phyloP scores from a whole-genome alignment of 768 basidiomycete species.

The Omphalotus guepiniiformis region DNA sequence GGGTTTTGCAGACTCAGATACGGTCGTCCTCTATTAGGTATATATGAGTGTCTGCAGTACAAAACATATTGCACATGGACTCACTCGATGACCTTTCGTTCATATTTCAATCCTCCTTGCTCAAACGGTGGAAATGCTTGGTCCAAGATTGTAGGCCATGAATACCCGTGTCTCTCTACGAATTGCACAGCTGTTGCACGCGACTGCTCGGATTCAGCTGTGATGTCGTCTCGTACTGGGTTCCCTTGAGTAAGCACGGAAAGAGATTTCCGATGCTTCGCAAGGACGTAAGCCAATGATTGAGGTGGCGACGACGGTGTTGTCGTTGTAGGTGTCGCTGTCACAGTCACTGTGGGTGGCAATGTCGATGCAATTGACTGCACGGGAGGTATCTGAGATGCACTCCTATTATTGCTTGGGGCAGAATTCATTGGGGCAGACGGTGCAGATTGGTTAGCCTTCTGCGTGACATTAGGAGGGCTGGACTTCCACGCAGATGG shows the following conservation, averaged over 20 bases:
- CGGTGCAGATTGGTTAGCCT: constrained; percentile 16
- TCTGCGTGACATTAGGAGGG: constrained; percentile 33
- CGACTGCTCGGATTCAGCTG: constrained; percentile 4
- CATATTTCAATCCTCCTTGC: constrained; percentile 39
- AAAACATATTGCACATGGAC: constrained; percentile 15
- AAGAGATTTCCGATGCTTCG: constrained; percentile 42
- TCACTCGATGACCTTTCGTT: constrained; percentile 35
- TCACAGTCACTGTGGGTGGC: constrained; percentile 13
- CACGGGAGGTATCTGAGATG: constrained; percentile 7
- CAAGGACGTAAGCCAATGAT: constrained; percentile 32
- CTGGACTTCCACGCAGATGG: constrained; percentile 66
- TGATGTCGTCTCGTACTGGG: background rate
- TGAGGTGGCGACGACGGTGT: constrained; percentile 16
- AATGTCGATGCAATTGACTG: constrained; percentile 15
- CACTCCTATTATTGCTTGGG: constrained; percentile 6
- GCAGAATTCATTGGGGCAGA: constrained; percentile 12
- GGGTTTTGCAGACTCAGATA: constrained; percentile 51
- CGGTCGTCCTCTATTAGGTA: constrained; percentile 37
- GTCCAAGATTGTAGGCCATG: constrained; percentile 49
- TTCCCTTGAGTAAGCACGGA: constrained; percentile 24
- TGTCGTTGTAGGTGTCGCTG: constrained; percentile 1
- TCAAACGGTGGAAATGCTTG: constrained; percentile 38
- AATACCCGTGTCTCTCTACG: constrained; percentile 38
- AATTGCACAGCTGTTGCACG: constrained; percentile 23
- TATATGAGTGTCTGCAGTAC: constrained; percentile 8